Evolutionary conservation across 1,139 yeast genomes (phyloP), one percentile per base, ranked within the genome.

Genomic region (Geotrichum australiense): DNA sequence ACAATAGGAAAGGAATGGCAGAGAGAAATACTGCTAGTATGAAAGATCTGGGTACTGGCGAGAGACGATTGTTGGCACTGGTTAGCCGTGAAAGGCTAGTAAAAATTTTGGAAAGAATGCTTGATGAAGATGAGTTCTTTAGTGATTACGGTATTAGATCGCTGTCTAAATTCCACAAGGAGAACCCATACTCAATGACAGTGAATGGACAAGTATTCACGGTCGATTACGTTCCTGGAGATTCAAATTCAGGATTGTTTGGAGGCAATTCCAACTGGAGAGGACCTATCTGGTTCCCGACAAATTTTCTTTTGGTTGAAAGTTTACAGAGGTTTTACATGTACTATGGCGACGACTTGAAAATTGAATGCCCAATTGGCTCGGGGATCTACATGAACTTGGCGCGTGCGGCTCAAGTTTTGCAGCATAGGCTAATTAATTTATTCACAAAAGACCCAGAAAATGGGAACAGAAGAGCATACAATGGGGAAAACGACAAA

Each of bases 261-360:
- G 97, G 97, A 44, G 97, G 97, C 51, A 89, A 89, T 60, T 86
- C 96, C 22, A 89, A 87, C 63, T 89, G 97, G 97, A 74, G 97
- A 64, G 97, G 97, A 4, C 96, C 97, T n/a, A 86, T 89, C 56
- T 89, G 97, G 97, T 86, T 89, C 70, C 96, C 97, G 19, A 86
- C 87, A 10, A 87, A 84, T 57, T 89, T 89, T 63, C 68, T 89
- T 50, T 68, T 89, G 39, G 87, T 87, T 46, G 97, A 89, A 66
- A 79, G 96, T 0, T 70, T 89, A 53, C 94, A 89, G 62, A 73
- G 96, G 55, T 87, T 86, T 61, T 87, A 81, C 63, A 69, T 89
- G 61, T 89, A 87, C 68, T 87, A 87, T 60, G 97, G 97, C 14
- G 80, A 91, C 16, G 80, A 74, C 37, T 73, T 89, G 56, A 83